phyloP scores from a whole-genome alignment of 2,329 filamentous ascomycete species.

The Aspergillus jensenii region DNA sequence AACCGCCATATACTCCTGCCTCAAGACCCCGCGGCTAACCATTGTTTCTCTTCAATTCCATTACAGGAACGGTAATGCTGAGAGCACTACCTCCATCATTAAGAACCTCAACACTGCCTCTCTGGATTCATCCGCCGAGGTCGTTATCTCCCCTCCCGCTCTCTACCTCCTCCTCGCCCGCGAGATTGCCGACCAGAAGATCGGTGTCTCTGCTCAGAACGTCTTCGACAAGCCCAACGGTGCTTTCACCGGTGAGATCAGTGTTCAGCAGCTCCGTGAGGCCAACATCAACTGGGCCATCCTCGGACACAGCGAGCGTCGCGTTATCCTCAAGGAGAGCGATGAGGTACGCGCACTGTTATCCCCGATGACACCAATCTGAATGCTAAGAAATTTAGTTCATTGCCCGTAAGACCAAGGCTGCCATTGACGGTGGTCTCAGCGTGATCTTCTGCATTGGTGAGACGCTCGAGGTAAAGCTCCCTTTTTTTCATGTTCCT shows the following conservation, averaged over 20 bases:
- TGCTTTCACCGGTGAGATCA: constrained; percentile 96
- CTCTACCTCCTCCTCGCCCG: constrained; percentile 89
- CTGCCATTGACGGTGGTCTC: constrained; percentile 80
- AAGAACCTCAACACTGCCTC: constrained; percentile 82
- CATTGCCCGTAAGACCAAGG: constrained; percentile 92
- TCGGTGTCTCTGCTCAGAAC: constrained; percentile 93
- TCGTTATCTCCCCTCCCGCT: constrained; percentile 86
- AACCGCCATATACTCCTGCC: neutral
- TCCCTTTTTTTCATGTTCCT: constrained; percentile 18
- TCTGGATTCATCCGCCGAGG: constrained; percentile 67
- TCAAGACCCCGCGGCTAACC: constrained; percentile 6
- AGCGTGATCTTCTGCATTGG: constrained; percentile 96
- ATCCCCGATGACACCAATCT: neutral
- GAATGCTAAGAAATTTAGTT: constrained; percentile 47
- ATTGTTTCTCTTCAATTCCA: constrained; percentile 26
- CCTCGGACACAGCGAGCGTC: constrained; percentile 92
- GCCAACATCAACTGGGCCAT: constrained; percentile 85
- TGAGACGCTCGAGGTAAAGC: constrained; percentile 73
- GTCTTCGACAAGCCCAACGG: constrained; percentile 96
- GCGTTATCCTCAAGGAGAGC: constrained; percentile 82
- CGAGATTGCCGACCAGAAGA: constrained; percentile 69
- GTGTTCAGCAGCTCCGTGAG: constrained; percentile 86
- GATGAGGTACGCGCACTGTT: constrained; percentile 56
- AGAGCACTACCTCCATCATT: constrained; percentile 89
- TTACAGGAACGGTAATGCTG: constrained; percentile 84